These are phyloP conservation scores for Suillus discolor DNA, from an alignment of 768 basidiomycete species.

Conservation along the genomic window DNA sequence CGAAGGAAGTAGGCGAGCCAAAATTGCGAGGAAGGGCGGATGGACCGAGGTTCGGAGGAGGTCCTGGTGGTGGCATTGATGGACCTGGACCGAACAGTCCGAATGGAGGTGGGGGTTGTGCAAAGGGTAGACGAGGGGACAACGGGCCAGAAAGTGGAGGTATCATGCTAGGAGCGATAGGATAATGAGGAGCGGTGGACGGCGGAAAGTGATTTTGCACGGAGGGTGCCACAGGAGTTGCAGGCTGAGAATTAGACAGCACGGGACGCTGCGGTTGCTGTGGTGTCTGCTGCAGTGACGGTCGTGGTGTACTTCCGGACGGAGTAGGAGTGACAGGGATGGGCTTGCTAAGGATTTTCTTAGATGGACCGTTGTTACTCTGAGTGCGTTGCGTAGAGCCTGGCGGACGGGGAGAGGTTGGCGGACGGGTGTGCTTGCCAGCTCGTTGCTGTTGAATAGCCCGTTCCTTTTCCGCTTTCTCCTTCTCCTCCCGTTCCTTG, in stretches of 20 bases:
- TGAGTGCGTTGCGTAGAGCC: slow-evolving; percentile 50
- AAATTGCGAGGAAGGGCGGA: slow-evolving; percentile 59
- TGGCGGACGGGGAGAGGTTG: slow-evolving; percentile 54
- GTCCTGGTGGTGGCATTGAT: slow-evolving; percentile 46
- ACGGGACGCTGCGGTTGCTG: slow-evolving; percentile 40
- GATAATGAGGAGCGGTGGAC: slow-evolving; percentile 51
- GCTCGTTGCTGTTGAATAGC: slow-evolving; percentile 49
- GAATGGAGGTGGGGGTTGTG: slow-evolving; percentile 46
- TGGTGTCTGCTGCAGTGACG: slow-evolving; percentile 36
- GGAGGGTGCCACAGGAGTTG: slow-evolving; percentile 41
- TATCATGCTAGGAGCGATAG: slow-evolving; percentile 43
- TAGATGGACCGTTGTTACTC: slow-evolving; percentile 47
- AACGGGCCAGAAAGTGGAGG: slow-evolving; percentile 42
- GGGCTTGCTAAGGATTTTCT: slow-evolving; percentile 65
- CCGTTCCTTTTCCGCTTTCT: slow-evolving; percentile 53
- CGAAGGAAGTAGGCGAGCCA: slow-evolving; percentile 53
- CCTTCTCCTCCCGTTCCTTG: slow-evolving; percentile 67
- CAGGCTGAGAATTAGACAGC: slow-evolving; percentile 44
- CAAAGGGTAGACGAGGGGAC: slow-evolving; percentile 57
- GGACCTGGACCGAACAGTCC: slow-evolving; percentile 48
- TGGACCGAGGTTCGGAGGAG: slow-evolving; percentile 51
- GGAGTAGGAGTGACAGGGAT: slow-evolving; percentile 19
- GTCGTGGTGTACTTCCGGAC: slow-evolving; percentile 23
- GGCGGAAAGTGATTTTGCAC: slow-evolving; percentile 42
- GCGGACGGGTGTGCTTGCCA: slow-evolving; percentile 46